Evolutionary conservation across 2,329 filamentous ascomycete species (phyloP), one percentile per base, ranked within the genome.

Genomic region (Aphanocladium album): DNA sequence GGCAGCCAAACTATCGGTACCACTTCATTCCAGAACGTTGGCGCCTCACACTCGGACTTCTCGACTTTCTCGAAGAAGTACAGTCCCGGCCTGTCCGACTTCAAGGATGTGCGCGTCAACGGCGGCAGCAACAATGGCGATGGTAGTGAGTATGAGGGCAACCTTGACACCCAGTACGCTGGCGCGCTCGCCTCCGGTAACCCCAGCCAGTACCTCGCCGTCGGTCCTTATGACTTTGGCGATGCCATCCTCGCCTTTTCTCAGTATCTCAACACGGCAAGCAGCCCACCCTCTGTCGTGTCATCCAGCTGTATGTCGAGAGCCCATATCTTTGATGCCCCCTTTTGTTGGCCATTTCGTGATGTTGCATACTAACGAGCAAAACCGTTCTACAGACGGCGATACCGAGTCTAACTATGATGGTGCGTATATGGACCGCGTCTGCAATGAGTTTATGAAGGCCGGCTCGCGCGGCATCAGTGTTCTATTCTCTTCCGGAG

Each of bases 391-490:
- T 30, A 25, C 77, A n/a, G 85, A 85, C 68, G 76, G 74, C 17
- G 79, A 79, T 64, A 79, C 80, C 63, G 81, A 85, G 69, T 76
- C 73, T 12, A 76, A 78, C 58, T 70, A 60, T 16, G 51, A 58
- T 16, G 30, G 27, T 3, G 35, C 35, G 33, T 65, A 65, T 61
- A 49, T 64, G 19, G 67, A 73, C 45, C 73, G 82, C 2, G 80
- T 84, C 67, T 84, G 81, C 68, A 70, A 74, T 62, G 81, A 84
- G 72, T 83, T 80, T 68, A 77, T 83, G 76, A 84, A 84, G 72
- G 76, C 83, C 1, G 81, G 78, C 19, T 55, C 82, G 82, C 52
- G 60, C 5, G 81, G 81, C 33, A 74, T 83, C 14, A 77, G 77
- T 1, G 70, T 84, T 17, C 61, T 84, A 27, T 80, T 79, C 64